A percentile compares a stretch with the other conserved stretches of the same genome.
Conservation (phyloP, 371 early-diverging fungal genomes). For the Lichtheimia ornata region DNA sequence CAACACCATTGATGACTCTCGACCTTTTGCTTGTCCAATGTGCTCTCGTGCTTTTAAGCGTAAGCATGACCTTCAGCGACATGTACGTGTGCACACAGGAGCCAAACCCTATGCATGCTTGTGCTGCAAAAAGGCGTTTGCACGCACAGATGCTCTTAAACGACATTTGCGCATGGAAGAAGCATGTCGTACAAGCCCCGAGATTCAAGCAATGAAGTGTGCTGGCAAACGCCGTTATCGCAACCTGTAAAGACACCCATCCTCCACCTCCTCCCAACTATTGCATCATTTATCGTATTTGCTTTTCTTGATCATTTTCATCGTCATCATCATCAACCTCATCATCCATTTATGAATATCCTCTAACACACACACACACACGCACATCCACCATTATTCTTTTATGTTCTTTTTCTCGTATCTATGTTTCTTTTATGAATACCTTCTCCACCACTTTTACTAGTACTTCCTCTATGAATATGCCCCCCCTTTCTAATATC, state of each 20-base stretch:
- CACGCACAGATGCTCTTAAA: conserved; percentile 68
- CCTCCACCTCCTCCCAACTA: too few species aligned
- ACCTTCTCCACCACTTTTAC: too few species aligned
- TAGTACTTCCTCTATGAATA: too few species aligned
- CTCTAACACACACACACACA: too few species aligned
- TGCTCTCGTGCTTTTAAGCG: conserved; percentile 50
- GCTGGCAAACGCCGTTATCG: conserved; percentile 32
- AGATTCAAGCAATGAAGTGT: conserved; percentile 46
- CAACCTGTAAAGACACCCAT: conserved; percentile 17
- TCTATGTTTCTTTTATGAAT: too few species aligned
- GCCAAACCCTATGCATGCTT: conserved; percentile 62
- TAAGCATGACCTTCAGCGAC: conserved; percentile 69
- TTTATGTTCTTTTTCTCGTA: too few species aligned
- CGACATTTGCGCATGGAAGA: conserved; percentile 64
- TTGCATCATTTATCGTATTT: too few species aligned
- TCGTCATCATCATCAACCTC: too few species aligned
- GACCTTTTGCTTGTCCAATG: conserved; percentile 16
- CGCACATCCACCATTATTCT: too few species aligned
- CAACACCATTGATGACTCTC: not conserved
- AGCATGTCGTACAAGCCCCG: conserved; percentile 48
- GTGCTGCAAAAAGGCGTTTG: conserved; percentile 65
- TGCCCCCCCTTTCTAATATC: too few species aligned
- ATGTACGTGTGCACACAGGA: conserved; percentile 69
- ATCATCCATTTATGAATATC: too few species aligned
- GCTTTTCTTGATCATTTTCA: too few species aligned